Conservation (phyloP, 2,329 filamentous ascomycete genomes). For the Ophiostoma pallidulum region DNA sequence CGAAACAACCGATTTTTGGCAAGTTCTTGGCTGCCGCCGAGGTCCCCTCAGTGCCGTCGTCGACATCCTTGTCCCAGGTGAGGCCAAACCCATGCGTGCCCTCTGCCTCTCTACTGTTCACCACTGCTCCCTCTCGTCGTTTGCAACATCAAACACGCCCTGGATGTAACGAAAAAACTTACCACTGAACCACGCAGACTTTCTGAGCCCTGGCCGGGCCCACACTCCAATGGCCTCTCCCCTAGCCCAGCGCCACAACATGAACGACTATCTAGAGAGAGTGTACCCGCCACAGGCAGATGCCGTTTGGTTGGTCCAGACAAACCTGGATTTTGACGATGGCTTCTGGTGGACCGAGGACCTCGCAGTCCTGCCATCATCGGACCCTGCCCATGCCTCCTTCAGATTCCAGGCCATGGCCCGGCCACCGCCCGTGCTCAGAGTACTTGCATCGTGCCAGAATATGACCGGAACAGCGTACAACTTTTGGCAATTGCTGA, state of each 20-base stretch:
- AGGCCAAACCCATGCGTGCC: slow-evolving; percentile 7
- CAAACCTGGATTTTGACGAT: slow-evolving; percentile 44
- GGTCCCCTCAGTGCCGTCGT: slow-evolving; percentile 37
- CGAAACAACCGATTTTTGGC: slow-evolving; percentile 36
- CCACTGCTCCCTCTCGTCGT: background rate
- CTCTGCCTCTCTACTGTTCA: background rate
- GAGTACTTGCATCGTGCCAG: slow-evolving; percentile 41
- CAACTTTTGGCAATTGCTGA: slow-evolving; percentile 43
- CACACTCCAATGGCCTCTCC: slow-evolving; percentile 43
- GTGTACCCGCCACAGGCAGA: slow-evolving; percentile 34
- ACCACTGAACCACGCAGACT: background rate
- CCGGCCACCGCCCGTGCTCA: slow-evolving; percentile 39
- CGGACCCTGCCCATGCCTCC: slow-evolving; percentile 29
- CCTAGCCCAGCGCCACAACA: slow-evolving; percentile 36
- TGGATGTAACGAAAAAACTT: background rate
- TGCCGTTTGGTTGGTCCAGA: slow-evolving; percentile 32
- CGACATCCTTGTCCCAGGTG: slow-evolving; percentile 43
- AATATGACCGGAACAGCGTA: slow-evolving; percentile 40
- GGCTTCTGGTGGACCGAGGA: slow-evolving; percentile 51
- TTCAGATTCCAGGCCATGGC: slow-evolving; percentile 31
- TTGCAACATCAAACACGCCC: no score
- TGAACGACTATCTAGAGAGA: slow-evolving; percentile 43
- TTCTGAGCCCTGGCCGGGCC: slow-evolving; percentile 16
- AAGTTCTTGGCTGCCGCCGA: slow-evolving; percentile 41
- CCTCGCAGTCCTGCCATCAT: slow-evolving; percentile 30